phyloP scores from a whole-genome alignment of 164 flowering plant species.

The Saururus chinensis region DNA sequence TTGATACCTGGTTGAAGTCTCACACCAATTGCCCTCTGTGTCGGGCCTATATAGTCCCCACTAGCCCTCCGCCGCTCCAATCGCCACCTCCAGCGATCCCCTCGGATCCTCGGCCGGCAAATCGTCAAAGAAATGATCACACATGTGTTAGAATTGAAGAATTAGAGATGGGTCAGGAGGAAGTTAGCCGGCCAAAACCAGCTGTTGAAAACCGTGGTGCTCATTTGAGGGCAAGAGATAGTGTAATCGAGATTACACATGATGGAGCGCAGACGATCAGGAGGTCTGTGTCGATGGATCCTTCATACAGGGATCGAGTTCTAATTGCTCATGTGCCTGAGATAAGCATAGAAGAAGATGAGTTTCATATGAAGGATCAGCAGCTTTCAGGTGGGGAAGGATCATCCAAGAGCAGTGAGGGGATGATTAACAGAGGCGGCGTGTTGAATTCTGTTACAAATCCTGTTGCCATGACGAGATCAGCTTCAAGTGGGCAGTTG shows the following conservation, averaged over 20 bases:
- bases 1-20: constrained; percentile 77
- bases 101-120: background rate
- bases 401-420: too few relatives aligned
- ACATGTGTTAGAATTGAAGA: background rate
- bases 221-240: background rate
- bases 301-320: background rate
- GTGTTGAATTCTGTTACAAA: too few relatives aligned
- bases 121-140: background rate
- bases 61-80: background rate
- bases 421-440: too few relatives aligned
- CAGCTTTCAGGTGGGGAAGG: too few relatives aligned
- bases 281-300: background rate
- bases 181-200: background rate
- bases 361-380: too few relatives aligned
- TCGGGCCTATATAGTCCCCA: constrained; percentile 36
- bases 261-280: background rate
- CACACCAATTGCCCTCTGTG: constrained; percentile 84
- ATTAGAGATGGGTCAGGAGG: too few relatives aligned
- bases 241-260: background rate
- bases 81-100: background rate
- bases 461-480: too few relatives aligned
- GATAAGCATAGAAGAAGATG: too few relatives aligned
- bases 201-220: background rate
- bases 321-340: too few relatives aligned
- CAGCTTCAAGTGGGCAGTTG: too few relatives aligned